Evolutionary conservation across 176 grass and related monocot species (phyloP), one percentile per base, ranked within the genome.

Genomic region (Eleusine indica): DNA sequence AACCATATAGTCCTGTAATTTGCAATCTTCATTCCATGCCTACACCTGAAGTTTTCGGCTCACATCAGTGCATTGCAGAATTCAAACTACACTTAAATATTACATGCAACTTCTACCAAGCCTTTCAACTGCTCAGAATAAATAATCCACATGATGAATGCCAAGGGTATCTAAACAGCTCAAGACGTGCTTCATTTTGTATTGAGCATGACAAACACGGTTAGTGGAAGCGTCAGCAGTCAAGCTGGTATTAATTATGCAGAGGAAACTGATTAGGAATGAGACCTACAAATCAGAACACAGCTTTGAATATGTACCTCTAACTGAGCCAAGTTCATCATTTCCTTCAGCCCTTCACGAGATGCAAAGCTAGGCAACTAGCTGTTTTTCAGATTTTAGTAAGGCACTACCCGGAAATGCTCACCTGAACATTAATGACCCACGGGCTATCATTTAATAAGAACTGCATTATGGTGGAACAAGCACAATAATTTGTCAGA

Each of bases 151-250:
- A 75, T 47, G 49, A 44, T 12, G 4, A 29, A 62, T 52, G n/a
- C 13, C 25, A 70, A 49, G 1, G 35, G 3, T 48, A 84, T 25
- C 17, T n/a, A 73, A 75, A 30, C 22, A 69, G 46, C 69, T 88
- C 21, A 11, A 74, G 76, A 60, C 47, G 16, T 53, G 52, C 64
- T 76, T 80, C n/a, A 19, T 64, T 65, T 76, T 62, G 35, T 84
- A 78, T 83, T 43, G 46, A 78, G 66, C 74, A 78, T 19, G 57
- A 3, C 58, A 60, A 88, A 67, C 58, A 78, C 68, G 48, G 68
- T 53, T 79, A 58, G 12, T 57, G 41, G n/a, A 56, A 73, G 57
- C 21, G 43, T 79, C 66, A 73, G 76, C 19, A 67, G 8, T 73
- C 74, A 73, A 73, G 58, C 16, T 79, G 67, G 47, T 44, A 37